Percentiles rank a stretch among this genome's conserved stretches.
phyloP scores from a whole-genome alignment of 2,329 filamentous ascomycete genomes.

The Lecanosticta acicola region DNA sequence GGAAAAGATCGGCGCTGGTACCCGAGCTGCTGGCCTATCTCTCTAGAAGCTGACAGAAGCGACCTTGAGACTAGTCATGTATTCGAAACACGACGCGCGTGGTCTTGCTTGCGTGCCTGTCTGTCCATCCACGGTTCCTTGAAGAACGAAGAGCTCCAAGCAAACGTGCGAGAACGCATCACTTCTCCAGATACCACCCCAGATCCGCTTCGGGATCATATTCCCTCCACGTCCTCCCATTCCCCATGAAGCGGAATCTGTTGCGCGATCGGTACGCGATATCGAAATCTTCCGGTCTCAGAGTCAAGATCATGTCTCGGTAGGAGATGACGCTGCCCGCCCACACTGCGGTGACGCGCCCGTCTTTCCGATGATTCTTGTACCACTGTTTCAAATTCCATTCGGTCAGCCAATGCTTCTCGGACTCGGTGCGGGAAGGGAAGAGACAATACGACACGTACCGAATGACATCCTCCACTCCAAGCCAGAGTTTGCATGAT shows the following conservation, averaged over 20 bases:
- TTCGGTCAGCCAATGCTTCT: too few relatives aligned
- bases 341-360: constrained; percentile 31
- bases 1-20: too few relatives aligned
- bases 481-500: constrained; percentile 31
- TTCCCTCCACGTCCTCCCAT: constrained; percentile 39
- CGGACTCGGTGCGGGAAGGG: too few relatives aligned
- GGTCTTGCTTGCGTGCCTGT: too few relatives aligned
- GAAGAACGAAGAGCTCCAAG: too few relatives aligned
- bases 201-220: constrained; percentile 24
- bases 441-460: constrained; percentile 8
- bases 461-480: constrained; percentile 27
- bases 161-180: too few relatives aligned
- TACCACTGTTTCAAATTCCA: constrained; percentile 18
- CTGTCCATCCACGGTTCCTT: too few relatives aligned
- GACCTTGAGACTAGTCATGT: too few relatives aligned
- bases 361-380: constrained; percentile 27
- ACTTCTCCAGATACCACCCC: constrained; percentile 24
- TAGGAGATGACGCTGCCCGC: constrained; percentile 26
- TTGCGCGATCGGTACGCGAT: constrained; percentile 43
- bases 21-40: too few relatives aligned
- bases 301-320: constrained; percentile 32
- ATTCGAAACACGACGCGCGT: too few relatives aligned
- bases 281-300: constrained; percentile 47
- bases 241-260: constrained; percentile 46
- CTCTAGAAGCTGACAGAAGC: too few relatives aligned